Base-by-base conservation (phyloP, 2,329 filamentous ascomycete species). In the Claviceps africana region DNA sequence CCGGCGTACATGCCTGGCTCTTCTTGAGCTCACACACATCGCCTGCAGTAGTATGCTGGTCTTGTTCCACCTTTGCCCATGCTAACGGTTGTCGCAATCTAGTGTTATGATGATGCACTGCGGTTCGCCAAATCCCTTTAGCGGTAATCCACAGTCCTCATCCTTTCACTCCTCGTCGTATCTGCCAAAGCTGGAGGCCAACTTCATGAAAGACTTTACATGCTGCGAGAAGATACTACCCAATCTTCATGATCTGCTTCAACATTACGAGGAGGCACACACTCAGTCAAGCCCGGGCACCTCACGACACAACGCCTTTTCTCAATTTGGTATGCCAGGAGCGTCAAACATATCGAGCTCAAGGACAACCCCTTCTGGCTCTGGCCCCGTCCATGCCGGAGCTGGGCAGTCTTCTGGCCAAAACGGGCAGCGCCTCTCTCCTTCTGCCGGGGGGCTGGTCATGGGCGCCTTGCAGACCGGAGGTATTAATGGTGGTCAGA, bases 121-220 rank as follows among this genome's bases (percentile, higher is more conserved):
- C 62, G 96, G 89, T 19, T 97, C 93, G n/a, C 93, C 93, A 11
- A 95, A 91, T 63, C 57, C 54, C 2, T 55, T 56, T 33, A 67
- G 72, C 54, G 66, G 63, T 47, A 82, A 77, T 53, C 80, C 90
- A 61, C 85, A 90, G 67, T 95, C 90, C n/a, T 88, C 93, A 0
- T 96, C 91, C 1, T 94, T 88, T 62, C 91, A 97, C 68, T 97
- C 91, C 1, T 95, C 90, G 7, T 97, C 93, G 28, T 97, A 97
- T 65, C 79, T 96, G 1, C 91, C 90, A 10, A 96, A 95, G 68
- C 82, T 96, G 64, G 93, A 98, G 69, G 91, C 91, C 56, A 93
- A 91, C 64, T 98, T 96, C 67, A 94, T 97, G 88, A 85, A 85
- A 68, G 90, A 97, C 71, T 97, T 97, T 70, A 85, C 85, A 50